Base-by-base conservation (phyloP, 2,329 filamentous ascomycete species). In the Endoconidiophora polonica region DNA sequence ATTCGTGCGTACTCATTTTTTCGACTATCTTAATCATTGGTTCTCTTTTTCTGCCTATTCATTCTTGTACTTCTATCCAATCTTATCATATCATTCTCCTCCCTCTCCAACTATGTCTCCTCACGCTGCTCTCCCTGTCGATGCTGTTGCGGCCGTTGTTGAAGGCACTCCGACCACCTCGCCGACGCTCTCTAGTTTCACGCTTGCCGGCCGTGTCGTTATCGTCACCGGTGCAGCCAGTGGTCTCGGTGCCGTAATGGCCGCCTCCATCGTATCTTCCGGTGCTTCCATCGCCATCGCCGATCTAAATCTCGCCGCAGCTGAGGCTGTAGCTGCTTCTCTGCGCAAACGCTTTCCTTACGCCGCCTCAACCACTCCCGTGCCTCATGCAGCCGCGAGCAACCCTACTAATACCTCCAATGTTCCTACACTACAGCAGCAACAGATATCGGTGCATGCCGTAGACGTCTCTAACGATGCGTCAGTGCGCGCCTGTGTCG, bases 231-330 rank as follows among this genome's bases (percentile, higher is more conserved):
- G 90, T 48, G 90, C 88, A 61, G 90, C 90, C 23, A 74, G 88
- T 61, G 90, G 90, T 5, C 66, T 96, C 52, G 90, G 90, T 38
- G 70, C 95, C 54, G 87, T 93, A 58, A 95, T 96, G 83, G 84
- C 83, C 47, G 87, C 94, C 68, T 87, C 84, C 44, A 77, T 94
- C 65, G 83, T 94, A 48, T 81, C 86, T 48, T 91, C 84, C 49
- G 90, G 90, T 48, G 84, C 86, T 7, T 81, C 94, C 63, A 73
- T 95, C 55, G 90, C 90, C 40, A 84, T 96, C 64, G 86, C 95
- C 39, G 90, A 96, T 63, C 71, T 95, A 68, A 94, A 96, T 68
- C 83, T 18, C 1, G 18, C 23, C 2, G 46, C 14, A 2, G 41
- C 38, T 14, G 5, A 7, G 4, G 7, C 14, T 2, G 37, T 29